Evolutionary conservation across 2,329 filamentous ascomycete species (phyloP).

Genomic region (Ilyonectria robusta): DNA sequence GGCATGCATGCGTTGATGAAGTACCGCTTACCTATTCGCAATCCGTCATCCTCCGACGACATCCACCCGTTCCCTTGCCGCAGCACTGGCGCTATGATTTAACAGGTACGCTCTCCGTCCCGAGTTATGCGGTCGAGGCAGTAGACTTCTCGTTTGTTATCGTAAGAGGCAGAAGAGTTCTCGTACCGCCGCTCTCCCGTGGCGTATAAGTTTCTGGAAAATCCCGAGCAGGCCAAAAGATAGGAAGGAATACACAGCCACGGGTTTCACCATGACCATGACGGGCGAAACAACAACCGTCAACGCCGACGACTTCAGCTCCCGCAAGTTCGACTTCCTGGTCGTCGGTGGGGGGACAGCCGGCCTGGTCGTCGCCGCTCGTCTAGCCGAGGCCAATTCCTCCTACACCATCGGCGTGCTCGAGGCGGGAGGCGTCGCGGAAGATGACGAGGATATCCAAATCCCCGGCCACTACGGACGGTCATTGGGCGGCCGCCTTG

Average conservation of each 20-base stretch:
- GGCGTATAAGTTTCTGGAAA: slow-evolving; percentile 22
- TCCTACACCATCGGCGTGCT: slow-evolving; percentile 50
- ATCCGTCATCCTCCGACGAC: too few relatives aligned
- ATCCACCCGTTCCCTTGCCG: not conserved
- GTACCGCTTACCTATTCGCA: not conserved
- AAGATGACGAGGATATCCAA: slow-evolving; percentile 53
- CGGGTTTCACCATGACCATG: slow-evolving; percentile 26
- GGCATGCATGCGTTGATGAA: not conserved
- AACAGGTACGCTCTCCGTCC: not conserved
- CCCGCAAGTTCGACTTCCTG: slow-evolving; percentile 52
- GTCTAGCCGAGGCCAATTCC: slow-evolving; percentile 59
- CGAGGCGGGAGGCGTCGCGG: slow-evolving; percentile 51
- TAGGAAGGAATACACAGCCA: not conserved
- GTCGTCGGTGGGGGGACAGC: slow-evolving; percentile 69
- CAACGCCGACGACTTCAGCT: slow-evolving; percentile 42
- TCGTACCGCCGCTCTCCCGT: slow-evolving; percentile 4
- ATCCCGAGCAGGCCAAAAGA: not conserved
- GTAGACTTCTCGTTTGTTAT: slow-evolving; percentile 13
- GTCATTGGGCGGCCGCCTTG: slow-evolving; percentile 53
- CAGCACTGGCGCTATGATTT: slow-evolving; percentile 1
- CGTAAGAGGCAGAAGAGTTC: not conserved
- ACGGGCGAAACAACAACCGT: slow-evolving; percentile 2
- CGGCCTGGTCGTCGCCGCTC: slow-evolving; percentile 64
- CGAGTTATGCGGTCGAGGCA: not conserved
- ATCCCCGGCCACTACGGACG: slow-evolving; percentile 56